A percentile compares a stretch with the other conserved stretches of the same genome.
These are phyloP conservation scores for Phytopythium chamaehyphon DNA, from an alignment of 352 stramenopile genomes.

Conservation along the genomic window DNA sequence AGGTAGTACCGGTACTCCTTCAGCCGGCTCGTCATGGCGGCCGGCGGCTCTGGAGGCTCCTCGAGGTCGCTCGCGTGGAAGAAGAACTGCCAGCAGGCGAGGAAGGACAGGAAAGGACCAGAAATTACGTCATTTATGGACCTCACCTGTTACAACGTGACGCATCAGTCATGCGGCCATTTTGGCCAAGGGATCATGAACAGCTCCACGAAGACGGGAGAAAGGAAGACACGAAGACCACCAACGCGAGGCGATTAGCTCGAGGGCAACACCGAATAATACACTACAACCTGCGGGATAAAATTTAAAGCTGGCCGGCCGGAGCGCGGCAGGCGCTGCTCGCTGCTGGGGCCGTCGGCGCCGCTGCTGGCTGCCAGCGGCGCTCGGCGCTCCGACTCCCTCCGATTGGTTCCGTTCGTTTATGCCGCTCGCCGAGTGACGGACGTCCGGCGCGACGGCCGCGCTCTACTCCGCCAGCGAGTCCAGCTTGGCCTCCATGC, in stretches of 20 bases:
- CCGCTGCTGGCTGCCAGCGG: neutral
- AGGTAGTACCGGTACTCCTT: conserved; percentile 90
- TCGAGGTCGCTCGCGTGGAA: neutral
- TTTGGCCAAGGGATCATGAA: too few species aligned
- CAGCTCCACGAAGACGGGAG: neutral
- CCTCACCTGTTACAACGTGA: too few species aligned
- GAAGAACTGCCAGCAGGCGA: neutral
- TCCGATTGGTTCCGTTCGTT: neutral
- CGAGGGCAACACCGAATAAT: conserved; percentile 16
- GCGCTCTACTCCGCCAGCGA: conserved; percentile 60
- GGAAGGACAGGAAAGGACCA: too few species aligned
- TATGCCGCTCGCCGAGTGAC: conserved; percentile 1
- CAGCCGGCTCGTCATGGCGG: conserved; percentile 55
- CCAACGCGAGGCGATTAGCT: too few species aligned
- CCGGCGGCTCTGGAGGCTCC: neutral
- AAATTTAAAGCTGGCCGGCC: conserved; percentile 14
- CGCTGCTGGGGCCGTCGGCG: neutral
- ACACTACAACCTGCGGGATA: conserved; percentile 25
- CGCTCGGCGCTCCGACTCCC: neutral
- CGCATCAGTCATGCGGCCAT: too few species aligned
- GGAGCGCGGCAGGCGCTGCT: neutral
- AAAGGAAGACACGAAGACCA: too few species aligned
- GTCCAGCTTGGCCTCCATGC: conserved; percentile 90
- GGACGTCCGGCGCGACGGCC: neutral
- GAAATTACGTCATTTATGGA: too few species aligned